Evolutionary conservation across 2,329 filamentous ascomycete genomes (phyloP).

Genomic region (Colletotrichum siamense): DNA sequence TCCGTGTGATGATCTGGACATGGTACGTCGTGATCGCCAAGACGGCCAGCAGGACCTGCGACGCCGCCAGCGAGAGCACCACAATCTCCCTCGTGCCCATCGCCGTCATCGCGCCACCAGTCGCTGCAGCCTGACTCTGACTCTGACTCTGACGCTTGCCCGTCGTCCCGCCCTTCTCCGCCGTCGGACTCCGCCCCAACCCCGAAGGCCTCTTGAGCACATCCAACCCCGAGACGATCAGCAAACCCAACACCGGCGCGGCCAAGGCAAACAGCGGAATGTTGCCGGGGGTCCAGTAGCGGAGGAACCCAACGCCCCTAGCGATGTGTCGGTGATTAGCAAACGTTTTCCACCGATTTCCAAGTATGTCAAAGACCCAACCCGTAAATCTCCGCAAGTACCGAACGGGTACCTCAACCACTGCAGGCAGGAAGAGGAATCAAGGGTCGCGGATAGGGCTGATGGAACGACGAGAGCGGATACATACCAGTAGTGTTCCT

Average conservation of each 20-base stretch:
- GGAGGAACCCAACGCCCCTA: conserved; percentile 87
- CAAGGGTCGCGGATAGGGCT: background rate
- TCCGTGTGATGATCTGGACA: conserved; percentile 89
- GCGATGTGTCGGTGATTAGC: background rate
- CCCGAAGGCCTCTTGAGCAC: conserved; percentile 30
- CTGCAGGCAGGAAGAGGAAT: background rate
- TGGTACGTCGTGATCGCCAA: conserved; percentile 84
- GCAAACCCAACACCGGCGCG: conserved; percentile 73
- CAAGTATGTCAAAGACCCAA: background rate
- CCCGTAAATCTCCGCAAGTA: conserved; percentile 9
- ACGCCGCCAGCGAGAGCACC: conserved; percentile 66
- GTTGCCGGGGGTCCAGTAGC: conserved; percentile 90
- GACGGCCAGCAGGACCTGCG: conserved; percentile 74
- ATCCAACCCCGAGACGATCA: conserved; percentile 65
- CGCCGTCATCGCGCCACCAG: conserved; percentile 29
- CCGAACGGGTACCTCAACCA: background rate
- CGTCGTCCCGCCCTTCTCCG: background rate
- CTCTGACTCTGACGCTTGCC: background rate
- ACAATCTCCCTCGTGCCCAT: background rate
- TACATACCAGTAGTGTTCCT: conserved; percentile 85
- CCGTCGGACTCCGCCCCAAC: conserved; percentile 5
- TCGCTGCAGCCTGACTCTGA: background rate
- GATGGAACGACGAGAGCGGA: background rate
- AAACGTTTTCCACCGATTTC: background rate
- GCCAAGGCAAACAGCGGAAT: conserved; percentile 88